Evolutionary conservation across 2,329 filamentous ascomycete species (phyloP).

Genomic region (Mollisia scopiformis): DNA sequence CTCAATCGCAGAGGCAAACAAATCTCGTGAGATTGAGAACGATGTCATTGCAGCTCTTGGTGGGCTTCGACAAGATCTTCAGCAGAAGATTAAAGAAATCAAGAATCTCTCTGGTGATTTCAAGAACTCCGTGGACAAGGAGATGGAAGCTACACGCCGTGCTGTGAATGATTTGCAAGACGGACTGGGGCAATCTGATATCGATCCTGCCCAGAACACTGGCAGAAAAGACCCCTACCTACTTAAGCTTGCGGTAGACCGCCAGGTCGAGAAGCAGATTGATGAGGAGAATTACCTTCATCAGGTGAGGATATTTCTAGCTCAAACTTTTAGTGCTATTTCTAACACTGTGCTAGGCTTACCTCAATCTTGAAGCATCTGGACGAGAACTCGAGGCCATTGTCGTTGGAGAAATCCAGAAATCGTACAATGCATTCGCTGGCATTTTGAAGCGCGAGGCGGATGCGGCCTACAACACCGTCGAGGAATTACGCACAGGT

Average conservation of each 20-base stretch:
- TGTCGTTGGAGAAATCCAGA: constrained; percentile 96
- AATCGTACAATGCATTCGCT: constrained; percentile 93
- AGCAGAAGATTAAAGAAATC: constrained; percentile 98
- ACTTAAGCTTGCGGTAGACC: constrained; percentile 81
- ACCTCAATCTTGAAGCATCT: constrained; percentile 90
- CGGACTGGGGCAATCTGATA: constrained; percentile 75
- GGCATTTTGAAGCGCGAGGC: constrained; percentile 90
- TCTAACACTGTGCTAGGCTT: constrained; percentile 63
- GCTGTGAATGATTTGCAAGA: constrained; percentile 83
- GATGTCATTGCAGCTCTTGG: constrained; percentile 89
- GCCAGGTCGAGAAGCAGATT: constrained; percentile 88
- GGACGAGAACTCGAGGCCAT: constrained; percentile 95
- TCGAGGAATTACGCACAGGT: constrained; percentile 81
- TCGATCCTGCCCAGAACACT: constrained; percentile 73
- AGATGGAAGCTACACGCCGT: constrained; percentile 83
- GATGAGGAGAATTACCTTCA: constrained; percentile 98
- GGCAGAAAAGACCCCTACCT: constrained; percentile 94
- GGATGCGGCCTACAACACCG: constrained; percentile 75
- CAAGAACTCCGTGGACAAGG: constrained; percentile 94
- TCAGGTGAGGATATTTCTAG: constrained; percentile 57
- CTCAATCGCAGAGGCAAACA: constrained; percentile 78
- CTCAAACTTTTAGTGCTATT: not conserved
- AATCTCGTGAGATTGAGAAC: constrained; percentile 86
- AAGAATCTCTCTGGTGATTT: constrained; percentile 92
- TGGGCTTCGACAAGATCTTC: constrained; percentile 83